Evolutionary conservation across 2,329 filamentous ascomycete species (phyloP).

Genomic region (Metarhizium guizhouense): DNA sequence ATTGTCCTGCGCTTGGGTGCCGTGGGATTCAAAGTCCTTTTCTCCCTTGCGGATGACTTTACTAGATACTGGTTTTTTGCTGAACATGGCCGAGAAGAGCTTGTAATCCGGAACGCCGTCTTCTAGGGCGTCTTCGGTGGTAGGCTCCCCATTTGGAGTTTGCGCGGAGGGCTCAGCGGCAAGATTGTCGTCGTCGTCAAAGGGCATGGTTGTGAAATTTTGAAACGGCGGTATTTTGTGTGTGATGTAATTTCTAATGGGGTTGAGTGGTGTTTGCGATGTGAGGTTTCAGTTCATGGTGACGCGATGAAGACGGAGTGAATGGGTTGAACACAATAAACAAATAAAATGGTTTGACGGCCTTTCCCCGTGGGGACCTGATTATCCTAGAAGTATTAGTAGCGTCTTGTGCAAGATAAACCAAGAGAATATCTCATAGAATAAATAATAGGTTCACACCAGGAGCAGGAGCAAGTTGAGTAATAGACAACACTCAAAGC

Average conservation of each 20-base stretch:
- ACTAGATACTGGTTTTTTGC: slow-evolving; percentile 40
- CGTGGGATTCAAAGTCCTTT: slow-evolving; percentile 95
- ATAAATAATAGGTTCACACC: no score
- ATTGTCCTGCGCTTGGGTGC: slow-evolving; percentile 70
- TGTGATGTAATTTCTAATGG: not conserved
- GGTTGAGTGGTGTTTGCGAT: no score
- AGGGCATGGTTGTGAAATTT: slow-evolving; percentile 22
- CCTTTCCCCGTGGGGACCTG: no score
- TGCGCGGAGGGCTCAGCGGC: slow-evolving; percentile 11
- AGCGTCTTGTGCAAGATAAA: no score
- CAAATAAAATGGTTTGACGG: no score
- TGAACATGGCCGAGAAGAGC: slow-evolving; percentile 49
- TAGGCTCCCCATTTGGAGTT: slow-evolving; percentile 18
- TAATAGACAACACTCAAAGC: no score
- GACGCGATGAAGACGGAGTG: no score
- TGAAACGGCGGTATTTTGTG: not conserved
- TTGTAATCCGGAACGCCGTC: slow-evolving; percentile 86
- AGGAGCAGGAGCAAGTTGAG: no score
- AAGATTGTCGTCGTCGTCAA: slow-evolving; percentile 36
- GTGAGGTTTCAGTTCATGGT: no score
- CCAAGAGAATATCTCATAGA: no score
- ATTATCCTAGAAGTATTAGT: no score
- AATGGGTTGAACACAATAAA: no score
- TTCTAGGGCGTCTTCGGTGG: slow-evolving; percentile 51
- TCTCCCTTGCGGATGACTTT: slow-evolving; percentile 82